Conservation (phyloP, 305 asterid genomes). For the Plantago lanceolata region DNA sequence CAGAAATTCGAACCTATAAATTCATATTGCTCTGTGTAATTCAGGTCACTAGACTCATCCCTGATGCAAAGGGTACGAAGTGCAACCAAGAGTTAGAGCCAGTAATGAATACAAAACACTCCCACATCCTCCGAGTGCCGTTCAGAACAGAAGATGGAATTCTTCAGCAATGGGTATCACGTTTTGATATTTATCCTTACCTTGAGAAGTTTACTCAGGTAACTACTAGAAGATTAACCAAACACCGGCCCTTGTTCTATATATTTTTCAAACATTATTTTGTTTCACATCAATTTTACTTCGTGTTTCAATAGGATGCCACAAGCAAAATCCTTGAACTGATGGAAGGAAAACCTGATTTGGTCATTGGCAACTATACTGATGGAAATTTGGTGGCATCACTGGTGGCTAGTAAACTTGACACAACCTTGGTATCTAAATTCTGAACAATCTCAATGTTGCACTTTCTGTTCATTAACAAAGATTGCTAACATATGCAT, state of each 20-base stretch:
- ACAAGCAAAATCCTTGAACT: slow-evolving; percentile 52
- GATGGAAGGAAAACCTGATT: slow-evolving; percentile 91
- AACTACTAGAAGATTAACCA: slow-evolving; percentile 2
- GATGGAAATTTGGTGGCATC: slow-evolving; percentile 95
- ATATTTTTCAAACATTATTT: not conserved
- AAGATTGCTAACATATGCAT: slow-evolving; percentile 8
- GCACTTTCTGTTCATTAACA: not conserved
- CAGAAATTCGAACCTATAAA: slow-evolving; percentile 13
- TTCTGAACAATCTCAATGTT: not conserved
- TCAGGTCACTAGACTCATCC: slow-evolving; percentile 80
- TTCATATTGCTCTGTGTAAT: slow-evolving; percentile 6
- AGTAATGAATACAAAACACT: slow-evolving; percentile 63
- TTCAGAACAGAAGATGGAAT: slow-evolving; percentile 68
- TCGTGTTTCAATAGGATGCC: slow-evolving; percentile 48
- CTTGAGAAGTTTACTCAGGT: slow-evolving; percentile 86
- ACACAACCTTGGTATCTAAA: slow-evolving; percentile 60
- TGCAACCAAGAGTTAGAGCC: slow-evolving; percentile 77
- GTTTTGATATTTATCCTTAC: slow-evolving; percentile 83
- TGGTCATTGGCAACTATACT: slow-evolving; percentile 78
- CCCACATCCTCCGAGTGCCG: slow-evolving; percentile 85
- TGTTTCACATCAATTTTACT: not conserved
- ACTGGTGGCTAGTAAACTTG: slow-evolving; percentile 83
- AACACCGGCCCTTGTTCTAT: not conserved
- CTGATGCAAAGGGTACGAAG: slow-evolving; percentile 82
- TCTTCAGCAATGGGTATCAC: slow-evolving; percentile 75